These are phyloP conservation scores for Vigna unguiculata DNA, from an alignment of 306 rosid genomes.

Conservation along the genomic window DNA sequence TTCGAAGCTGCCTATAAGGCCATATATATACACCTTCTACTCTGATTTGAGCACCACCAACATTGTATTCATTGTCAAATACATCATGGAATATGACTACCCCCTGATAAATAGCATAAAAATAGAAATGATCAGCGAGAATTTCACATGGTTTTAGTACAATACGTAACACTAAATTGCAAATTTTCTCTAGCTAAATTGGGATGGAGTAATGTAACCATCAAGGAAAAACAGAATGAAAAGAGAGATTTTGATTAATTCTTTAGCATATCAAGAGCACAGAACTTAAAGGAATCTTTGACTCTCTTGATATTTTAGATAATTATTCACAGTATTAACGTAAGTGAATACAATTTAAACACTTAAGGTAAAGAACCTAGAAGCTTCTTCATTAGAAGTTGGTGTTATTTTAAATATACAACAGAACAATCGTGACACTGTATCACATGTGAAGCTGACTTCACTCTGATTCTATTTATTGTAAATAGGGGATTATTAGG, in stretches of 20 bases:
- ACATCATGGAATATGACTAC: slow-evolving; percentile 86
- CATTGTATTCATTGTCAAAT: slow-evolving; percentile 79
- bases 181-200: slow-evolving; percentile 22
- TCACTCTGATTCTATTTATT: slow-evolving; percentile 24
- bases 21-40: slow-evolving; percentile 99
- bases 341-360: neutral
- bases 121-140: neutral
- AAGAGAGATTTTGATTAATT: slow-evolving; percentile 20
- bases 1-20: slow-evolving; percentile 98
- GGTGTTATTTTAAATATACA: slow-evolving; percentile 9
- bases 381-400: slow-evolving; percentile 27
- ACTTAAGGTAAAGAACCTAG: slow-evolving; percentile 17
- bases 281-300: neutral
- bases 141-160: slow-evolving; percentile 9
- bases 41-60: slow-evolving; percentile 89
- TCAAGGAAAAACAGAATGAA: slow-evolving; percentile 13
- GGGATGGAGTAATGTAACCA: neutral
- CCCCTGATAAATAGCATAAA: slow-evolving; percentile 70
- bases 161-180: neutral
- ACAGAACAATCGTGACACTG: slow-evolving; percentile 26
- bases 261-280: slow-evolving; percentile 17
- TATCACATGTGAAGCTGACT: slow-evolving; percentile 14
- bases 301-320: slow-evolving; percentile 24
- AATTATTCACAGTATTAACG: slow-evolving; percentile 4
- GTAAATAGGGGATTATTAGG: too few species aligned